Evolutionary conservation across 306 rosid species (phyloP).

Genomic region (Quercus bicolor): DNA sequence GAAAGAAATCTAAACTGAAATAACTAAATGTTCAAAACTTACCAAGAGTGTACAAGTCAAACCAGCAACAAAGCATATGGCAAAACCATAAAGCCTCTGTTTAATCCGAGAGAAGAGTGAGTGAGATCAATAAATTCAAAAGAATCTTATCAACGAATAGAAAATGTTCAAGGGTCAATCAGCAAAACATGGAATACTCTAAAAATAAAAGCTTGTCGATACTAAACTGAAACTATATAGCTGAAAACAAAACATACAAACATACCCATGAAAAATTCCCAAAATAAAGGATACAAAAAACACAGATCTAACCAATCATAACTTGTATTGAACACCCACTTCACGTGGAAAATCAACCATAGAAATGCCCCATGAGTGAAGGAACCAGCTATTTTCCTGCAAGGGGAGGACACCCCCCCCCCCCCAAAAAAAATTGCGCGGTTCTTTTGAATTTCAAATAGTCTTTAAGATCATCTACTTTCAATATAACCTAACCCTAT

Average conservation of each 20-base stretch:
- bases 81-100: conserved; percentile 87
- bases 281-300: not conserved
- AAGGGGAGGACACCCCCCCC: no score
- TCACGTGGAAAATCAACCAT: not conserved
- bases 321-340: not conserved
- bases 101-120: conserved; percentile 25
- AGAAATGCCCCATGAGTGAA: no score
- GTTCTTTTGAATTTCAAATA: no score
- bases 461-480: no score
- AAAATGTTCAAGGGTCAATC: not conserved
- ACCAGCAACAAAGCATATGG: conserved; percentile 84
- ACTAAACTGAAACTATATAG: not conserved
- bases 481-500: no score
- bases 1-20: not conserved
- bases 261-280: not conserved
- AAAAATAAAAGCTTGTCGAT: not conserved
- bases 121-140: not conserved
- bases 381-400: not conserved
- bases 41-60: conserved; percentile 79
- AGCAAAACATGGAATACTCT: not conserved
- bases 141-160: conserved; percentile 12
- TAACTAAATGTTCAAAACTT: conserved; percentile 22
- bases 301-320: conserved; percentile 6
- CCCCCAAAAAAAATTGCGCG: no score
- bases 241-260: not conserved